Evolutionary conservation across 257 asterid genomes (phyloP).

Genomic region (Lantana camara): DNA sequence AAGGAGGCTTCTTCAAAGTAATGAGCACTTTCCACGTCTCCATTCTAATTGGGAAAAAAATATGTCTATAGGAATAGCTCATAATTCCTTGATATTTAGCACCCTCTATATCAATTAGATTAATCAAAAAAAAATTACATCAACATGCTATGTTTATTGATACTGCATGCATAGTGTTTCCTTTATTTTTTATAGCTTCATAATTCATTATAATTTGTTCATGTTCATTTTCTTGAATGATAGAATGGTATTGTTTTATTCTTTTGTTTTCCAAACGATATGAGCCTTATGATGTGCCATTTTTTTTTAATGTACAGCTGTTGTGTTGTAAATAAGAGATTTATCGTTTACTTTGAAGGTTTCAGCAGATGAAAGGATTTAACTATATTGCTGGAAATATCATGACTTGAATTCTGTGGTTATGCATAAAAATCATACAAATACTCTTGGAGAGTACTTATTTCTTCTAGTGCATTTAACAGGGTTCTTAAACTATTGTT

Average conservation of each 20-base stretch:
- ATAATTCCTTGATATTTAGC: not conserved
- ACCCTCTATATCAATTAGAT: slow-evolving; percentile 3
- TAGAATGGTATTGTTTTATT: not conserved
- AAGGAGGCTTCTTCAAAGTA: slow-evolving; percentile 89
- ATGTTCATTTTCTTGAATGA: not conserved
- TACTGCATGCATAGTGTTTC: slow-evolving; percentile 3
- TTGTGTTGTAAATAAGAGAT: not conserved
- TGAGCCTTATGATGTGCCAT: not conserved
- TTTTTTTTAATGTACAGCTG: not conserved
- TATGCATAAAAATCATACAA: not conserved
- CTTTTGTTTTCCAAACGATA: not conserved
- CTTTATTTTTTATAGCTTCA: not conserved
- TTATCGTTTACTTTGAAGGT: not conserved
- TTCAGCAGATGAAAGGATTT: too few species aligned
- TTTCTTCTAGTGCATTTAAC: not conserved
- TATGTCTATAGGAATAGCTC: not conserved
- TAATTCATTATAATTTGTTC: not conserved
- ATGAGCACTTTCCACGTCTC: slow-evolving; percentile 32
- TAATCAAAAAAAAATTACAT: not conserved
- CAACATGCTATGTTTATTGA: not conserved
- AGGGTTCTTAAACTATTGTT: slow-evolving; percentile 6
- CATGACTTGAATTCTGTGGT: too few species aligned
- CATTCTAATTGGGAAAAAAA: slow-evolving; percentile 18
- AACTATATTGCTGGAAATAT: too few species aligned
- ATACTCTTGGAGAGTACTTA: not conserved